A percentile compares a stretch with the other conserved stretches of the same genome.
These are phyloP conservation scores for Herpetomonas muscarum DNA, from an alignment of 208 protist species.

Conservation along the genomic window DNA sequence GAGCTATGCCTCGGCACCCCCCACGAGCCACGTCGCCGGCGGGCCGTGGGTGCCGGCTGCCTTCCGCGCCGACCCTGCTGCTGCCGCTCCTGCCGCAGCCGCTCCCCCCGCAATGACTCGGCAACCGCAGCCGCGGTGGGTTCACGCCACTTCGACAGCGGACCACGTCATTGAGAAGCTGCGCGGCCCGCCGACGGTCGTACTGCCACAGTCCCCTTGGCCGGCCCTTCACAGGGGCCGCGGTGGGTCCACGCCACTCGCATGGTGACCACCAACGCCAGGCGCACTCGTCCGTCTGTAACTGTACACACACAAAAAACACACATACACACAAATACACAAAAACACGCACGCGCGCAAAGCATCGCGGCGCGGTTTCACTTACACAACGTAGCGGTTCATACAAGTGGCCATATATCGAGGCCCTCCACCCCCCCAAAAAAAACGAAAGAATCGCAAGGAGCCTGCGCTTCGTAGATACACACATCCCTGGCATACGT, in stretches of 20 bases:
- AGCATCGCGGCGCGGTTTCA: no score
- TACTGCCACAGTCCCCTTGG: neutral
- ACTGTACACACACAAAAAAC: no score
- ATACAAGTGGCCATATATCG: neutral
- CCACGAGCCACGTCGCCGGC: neutral
- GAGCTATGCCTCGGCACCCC: neutral
- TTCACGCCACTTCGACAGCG: no score
- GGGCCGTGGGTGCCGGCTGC: neutral
- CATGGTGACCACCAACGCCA: neutral
- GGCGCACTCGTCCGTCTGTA: neutral
- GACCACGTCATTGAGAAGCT: neutral
- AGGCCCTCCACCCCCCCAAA: neutral
- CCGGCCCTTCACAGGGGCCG: neutral
- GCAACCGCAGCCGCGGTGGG: neutral
- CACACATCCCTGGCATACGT: neutral
- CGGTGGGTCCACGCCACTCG: neutral
- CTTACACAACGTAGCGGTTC: neutral
- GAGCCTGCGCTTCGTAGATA: neutral
- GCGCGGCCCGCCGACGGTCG: neutral
- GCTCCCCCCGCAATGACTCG: neutral
- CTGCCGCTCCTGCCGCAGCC: no score
- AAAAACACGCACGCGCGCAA: no score
- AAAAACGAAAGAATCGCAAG: neutral
- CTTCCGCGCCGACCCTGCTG: no score
- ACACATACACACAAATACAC: no score